phyloP scores from a whole-genome alignment of 225 moss, liverwort and hornwort species.

The Anthoceros angustus region DNA sequence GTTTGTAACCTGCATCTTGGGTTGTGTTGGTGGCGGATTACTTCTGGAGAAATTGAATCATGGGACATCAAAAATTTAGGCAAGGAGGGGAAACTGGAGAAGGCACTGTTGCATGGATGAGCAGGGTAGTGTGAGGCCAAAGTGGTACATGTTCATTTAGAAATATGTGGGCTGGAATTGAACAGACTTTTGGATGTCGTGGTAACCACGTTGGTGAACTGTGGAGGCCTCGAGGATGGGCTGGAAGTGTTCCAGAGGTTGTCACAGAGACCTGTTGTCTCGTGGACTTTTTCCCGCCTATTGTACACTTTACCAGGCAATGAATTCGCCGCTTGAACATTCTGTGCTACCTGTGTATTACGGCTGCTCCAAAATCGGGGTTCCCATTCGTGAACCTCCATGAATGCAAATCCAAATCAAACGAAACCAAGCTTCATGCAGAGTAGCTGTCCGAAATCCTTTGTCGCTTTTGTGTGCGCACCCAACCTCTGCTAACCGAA shows the following conservation, averaged over 20 bases:
- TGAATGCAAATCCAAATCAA: no score
- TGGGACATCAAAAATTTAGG: background rate
- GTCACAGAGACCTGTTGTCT: background rate
- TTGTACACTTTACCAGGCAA: no score
- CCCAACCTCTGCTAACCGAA: no score
- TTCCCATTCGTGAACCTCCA: no score
- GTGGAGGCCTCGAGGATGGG: background rate
- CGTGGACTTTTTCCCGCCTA: background rate
- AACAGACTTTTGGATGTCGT: background rate
- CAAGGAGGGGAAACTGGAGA: background rate
- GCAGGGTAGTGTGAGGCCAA: background rate
- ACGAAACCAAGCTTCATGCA: no score
- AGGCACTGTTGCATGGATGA: background rate
- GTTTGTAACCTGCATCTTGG: no score
- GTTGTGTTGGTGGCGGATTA: background rate
- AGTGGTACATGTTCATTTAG: background rate
- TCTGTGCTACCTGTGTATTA: no score
- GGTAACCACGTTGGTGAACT: background rate
- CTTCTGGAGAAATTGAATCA: background rate
- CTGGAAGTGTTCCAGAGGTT: background rate
- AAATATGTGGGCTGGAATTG: background rate
- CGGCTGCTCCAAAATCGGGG: no score
- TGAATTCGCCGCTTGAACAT: no score
- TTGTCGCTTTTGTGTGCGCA: no score
- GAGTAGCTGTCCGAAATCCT: no score